Evolutionary conservation across 441 rosid genomes (phyloP).

Genomic region (Pelargonium cotyledonis): DNA sequence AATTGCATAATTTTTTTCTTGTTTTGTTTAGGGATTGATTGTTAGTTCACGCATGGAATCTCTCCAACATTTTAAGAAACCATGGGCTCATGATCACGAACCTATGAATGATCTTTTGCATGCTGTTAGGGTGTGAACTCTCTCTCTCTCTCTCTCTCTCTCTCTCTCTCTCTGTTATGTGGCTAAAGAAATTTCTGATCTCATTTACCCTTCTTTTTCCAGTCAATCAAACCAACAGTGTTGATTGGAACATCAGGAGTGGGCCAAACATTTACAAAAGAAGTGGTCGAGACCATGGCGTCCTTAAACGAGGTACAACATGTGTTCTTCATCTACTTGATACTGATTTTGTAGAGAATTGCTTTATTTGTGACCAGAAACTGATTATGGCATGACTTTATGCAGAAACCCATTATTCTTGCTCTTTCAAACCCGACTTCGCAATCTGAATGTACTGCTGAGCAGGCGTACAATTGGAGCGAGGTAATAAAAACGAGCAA

Average conservation of each 20-base stretch:
- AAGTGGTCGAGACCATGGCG: not conserved
- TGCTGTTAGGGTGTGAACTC: constrained; percentile 58
- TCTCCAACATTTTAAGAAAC: constrained; percentile 89
- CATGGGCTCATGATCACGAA: constrained; percentile 86
- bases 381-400: not conserved
- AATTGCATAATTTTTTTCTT: not conserved
- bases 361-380: not conserved
- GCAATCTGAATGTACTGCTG: constrained; percentile 96
- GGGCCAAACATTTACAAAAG: not conserved
- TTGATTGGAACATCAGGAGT: not conserved
- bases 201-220: constrained; percentile 1
- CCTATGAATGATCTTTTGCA: constrained; percentile 56
- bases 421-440: constrained; percentile 96
- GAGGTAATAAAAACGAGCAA: constrained; percentile 39
- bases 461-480: constrained; percentile 93
- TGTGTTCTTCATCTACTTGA: not conserved
- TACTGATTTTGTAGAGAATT: not conserved
- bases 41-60: constrained; percentile 74
- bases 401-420: constrained; percentile 82
- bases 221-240: not conserved
- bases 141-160: not conserved
- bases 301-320: not conserved
- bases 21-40: constrained; percentile 57
- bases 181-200: not conserved
- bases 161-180: not conserved